Evolutionary conservation across 2,329 filamentous ascomycete species (phyloP).

Genomic region (Diplodia seriata): DNA sequence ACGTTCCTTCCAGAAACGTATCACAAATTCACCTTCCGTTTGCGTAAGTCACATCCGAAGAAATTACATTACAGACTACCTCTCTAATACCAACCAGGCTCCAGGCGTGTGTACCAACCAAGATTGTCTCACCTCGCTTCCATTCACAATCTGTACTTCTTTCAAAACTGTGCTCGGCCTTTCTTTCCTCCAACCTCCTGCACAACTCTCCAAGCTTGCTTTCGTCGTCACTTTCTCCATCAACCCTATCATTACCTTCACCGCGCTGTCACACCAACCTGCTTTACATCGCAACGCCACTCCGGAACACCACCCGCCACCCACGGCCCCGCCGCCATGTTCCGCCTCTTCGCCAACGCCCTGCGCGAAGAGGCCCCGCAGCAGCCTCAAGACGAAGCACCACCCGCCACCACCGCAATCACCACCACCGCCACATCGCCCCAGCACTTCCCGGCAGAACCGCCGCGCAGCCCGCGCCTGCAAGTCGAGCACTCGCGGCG

Average conservation of each 20-base stretch:
- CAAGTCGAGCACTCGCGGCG: conserved; percentile 26
- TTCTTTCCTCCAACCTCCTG: not conserved
- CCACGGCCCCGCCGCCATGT: not conserved
- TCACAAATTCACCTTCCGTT: conserved; percentile 5
- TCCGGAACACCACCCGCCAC: not conserved
- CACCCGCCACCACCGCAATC: not conserved
- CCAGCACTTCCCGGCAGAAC: not conserved
- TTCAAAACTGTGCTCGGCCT: not conserved
- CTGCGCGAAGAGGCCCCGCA: conserved; percentile 3
- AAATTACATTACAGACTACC: too few relatives aligned
- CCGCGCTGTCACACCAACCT: not conserved
- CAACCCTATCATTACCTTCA: not conserved
- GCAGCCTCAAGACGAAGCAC: too few relatives aligned
- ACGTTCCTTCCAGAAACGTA: conserved; percentile 9
- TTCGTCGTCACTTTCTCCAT: not conserved
- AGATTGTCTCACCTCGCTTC: not conserved
- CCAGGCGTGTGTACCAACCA: not conserved
- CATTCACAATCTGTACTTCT: not conserved
- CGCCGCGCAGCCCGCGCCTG: conserved; percentile 25
- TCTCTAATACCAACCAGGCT: not conserved
- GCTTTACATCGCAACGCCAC: not conserved
- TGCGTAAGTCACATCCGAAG: not conserved
- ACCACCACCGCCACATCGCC: not conserved
- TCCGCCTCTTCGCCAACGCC: conserved; percentile 14
- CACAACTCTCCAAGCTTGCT: not conserved